A percentile compares a stretch with the other conserved stretches of the same genome.
Conservation (phyloP, 2,329 filamentous ascomycete species). For the Teratosphaeria zuluensis region DNA sequence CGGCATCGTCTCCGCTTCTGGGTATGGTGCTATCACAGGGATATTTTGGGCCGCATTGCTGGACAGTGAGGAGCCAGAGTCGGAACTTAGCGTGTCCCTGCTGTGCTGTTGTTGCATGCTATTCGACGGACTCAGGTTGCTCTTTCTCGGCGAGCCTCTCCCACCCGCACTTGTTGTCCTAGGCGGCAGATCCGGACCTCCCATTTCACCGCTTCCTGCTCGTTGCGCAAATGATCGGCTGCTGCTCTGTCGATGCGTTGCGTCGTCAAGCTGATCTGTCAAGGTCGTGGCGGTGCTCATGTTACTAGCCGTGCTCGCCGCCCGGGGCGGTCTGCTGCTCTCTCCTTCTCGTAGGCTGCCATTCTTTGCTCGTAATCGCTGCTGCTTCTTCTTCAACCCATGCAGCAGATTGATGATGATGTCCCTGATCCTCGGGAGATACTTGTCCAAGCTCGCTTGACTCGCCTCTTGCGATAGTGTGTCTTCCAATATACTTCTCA, state of each 20-base stretch:
- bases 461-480: conserved; percentile 95
- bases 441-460: conserved; percentile 84
- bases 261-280: conserved; percentile 36
- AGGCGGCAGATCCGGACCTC: conserved; percentile 36
- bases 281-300: conserved; percentile 34
- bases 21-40: conserved; percentile 64
- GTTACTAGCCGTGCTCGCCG: conserved; percentile 40
- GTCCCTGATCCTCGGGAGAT: conserved; percentile 86
- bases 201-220: conserved; percentile 32
- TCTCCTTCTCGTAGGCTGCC: conserved; percentile 7
- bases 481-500: conserved; percentile 85
- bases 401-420: conserved; percentile 98
- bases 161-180: conserved; percentile 38
- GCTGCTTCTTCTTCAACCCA: conserved; percentile 93
- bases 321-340: conserved; percentile 23
- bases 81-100: conserved; percentile 33
- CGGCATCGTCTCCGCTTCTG: conserved; percentile 48
- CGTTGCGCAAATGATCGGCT: conserved; percentile 28
- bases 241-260: conserved; percentile 29
- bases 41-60: conserved; percentile 67
- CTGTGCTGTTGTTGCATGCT: conserved; percentile 19
- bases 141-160: conserved; percentile 35
- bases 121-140: conserved; percentile 27
- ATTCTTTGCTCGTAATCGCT: conserved; percentile 59
- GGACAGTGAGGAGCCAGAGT: conserved; percentile 56